Base-by-base conservation (phyloP, 2,329 filamentous ascomycete genomes). In the Reticulascus tulasneorum region DNA sequence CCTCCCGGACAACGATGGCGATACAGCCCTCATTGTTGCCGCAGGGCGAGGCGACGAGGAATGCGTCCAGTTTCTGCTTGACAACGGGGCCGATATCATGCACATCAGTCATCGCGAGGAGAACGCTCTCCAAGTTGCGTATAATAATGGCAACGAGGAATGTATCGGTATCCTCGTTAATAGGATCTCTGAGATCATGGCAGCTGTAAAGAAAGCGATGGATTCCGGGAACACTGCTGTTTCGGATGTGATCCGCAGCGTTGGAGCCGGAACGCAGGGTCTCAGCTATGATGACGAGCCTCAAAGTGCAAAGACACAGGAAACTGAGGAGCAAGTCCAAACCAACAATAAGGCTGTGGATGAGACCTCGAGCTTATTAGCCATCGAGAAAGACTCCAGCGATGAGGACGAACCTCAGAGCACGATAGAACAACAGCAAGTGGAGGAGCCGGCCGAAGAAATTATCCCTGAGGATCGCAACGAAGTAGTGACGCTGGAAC, bases 21-120 rank as follows among this genome's bases (percentile, higher is more conserved):
- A 64, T 23, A 63, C 63, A 0, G 58, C 64, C 2, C 50, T 67
- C 1, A 65, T 66, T 7, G 43, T 58, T 1, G 60, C 63, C 4
- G 53, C 63, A 1, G 39, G 38, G 9, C 45, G 46, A 23, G 58
- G 56, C 2, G 62, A 67, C 18, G 36, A 46, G 1, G 54, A 56
- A 12, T 54, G 53, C 4, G 55, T 63, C 18, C 49, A 46, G 23
- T 58, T 59, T 30, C 41, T 67, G 6, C 47, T 63, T 4, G 47
- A 56, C 8, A 54, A 55, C 2, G 60, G 61, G 11, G 55, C 62
- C 19, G 54, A 62, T 25, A 53, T 61, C 21, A 54, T 58, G 41
- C 55, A 59, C 18, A 47, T 46, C 7, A 60, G 54, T 36, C 44
- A 55, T 5, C 37, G 40, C 9, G 45, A 48, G 18, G 38, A 48